Base-by-base conservation (phyloP, 352 stramenopile genomes). In the Phytophthora sojae region DNA sequence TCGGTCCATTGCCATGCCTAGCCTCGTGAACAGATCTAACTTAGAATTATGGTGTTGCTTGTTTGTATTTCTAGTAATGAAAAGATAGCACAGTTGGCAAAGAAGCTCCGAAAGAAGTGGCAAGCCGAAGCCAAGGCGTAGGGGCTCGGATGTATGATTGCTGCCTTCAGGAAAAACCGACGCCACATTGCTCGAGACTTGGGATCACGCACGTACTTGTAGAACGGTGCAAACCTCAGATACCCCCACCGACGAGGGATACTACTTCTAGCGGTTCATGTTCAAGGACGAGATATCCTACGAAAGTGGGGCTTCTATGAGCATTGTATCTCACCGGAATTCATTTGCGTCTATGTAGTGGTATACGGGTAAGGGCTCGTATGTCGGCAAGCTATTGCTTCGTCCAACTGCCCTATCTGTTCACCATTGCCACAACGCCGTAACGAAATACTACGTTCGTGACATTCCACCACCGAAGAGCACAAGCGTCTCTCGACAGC, bases 91-190 rank as follows among this genome's bases (percentile, higher is more conserved):
- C 80, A 86, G 49, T 72, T 80, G 14, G 85, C 88, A 3, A 77
- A 81, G 21, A 82, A 82, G 54, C 79, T 95, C 15, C 85, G 85
- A 23, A 91, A 90, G 69, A 93, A 95, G 72, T 95, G 88, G 88
- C 92, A 93, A 79, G 81, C 75, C 21, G 75, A 90, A 61, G 84
- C 77, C 8, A 79, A 66, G 47, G 67, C 61, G 15, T 76, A 69
- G 49, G 65, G 61, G 9, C 25, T 71, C 69, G 55, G 50, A n/a
- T 3, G 30, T 49, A 39, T 52, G 50, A 63, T 49, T 29, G 11
- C 17, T 49, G 58, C 55, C 4, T 50, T 72, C 26, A 37, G 15
- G 49, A 11, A 23, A 32, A 29, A 64, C 58, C 26, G 49, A 62
- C 23, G 54, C 58, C 57, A 32, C 21, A 21, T 44, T 49, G 45